phyloP scores from a whole-genome alignment of 176 grass and related monocot species.

The Juncus inflexus region DNA sequence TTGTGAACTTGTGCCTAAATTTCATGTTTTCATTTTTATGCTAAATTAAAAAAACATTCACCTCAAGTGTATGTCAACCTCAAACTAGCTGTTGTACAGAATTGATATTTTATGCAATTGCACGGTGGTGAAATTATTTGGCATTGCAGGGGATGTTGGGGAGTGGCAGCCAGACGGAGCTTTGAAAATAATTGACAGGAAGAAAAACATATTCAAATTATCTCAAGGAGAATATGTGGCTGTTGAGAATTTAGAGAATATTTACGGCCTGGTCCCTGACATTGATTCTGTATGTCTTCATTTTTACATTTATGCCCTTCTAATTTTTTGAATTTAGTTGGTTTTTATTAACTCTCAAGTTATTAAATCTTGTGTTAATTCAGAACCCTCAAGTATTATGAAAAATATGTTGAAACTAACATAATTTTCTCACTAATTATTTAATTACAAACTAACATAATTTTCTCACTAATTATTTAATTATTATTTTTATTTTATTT shows the following conservation, averaged over 20 bases:
- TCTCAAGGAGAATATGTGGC: slow-evolving; percentile 98
- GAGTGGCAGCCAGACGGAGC: slow-evolving; percentile 91
- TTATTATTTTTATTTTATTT: background rate
- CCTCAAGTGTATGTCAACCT: no score
- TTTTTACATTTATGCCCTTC: slow-evolving; percentile 3
- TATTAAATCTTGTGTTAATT: background rate
- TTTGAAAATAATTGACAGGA: slow-evolving; percentile 96
- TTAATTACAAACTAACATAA: no score
- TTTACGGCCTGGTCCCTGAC: slow-evolving; percentile 67
- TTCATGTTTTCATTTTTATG: no score
- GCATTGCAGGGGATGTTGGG: slow-evolving; percentile 74
- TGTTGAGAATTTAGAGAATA: slow-evolving; percentile 94
- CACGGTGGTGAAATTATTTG: no score
- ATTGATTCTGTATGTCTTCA: slow-evolving; percentile 67
- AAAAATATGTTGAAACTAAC: background rate
- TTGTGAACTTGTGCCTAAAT: no score
- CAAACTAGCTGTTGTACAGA: no score
- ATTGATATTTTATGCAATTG: no score
- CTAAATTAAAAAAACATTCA: no score
- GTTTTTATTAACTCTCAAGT: background rate
- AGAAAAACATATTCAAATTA: slow-evolving; percentile 99
- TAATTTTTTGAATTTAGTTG: background rate
- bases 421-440: background rate
- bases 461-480: background rate
- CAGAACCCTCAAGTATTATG: background rate